phyloP scores from a whole-genome alignment of 1,139 yeast genomes.

The Pichia sp. region DNA sequence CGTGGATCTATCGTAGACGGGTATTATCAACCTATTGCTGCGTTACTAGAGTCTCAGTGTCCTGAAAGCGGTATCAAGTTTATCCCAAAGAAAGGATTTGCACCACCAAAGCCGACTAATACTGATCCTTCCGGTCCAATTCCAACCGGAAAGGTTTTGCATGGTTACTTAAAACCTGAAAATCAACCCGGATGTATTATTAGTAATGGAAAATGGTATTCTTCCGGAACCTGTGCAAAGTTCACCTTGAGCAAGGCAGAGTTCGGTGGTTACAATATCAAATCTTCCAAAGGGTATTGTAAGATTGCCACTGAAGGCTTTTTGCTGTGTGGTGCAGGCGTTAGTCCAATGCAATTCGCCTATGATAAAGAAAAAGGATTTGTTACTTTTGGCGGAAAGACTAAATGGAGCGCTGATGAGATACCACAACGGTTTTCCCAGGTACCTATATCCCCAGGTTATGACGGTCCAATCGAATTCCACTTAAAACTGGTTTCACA shows the following conservation, averaged over 20 bases:
- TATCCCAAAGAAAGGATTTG: constrained; percentile 60
- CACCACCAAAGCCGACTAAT: constrained; percentile 38
- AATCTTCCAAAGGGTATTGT: constrained; percentile 71
- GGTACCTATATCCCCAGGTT: constrained; percentile 49
- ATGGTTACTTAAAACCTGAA: constrained; percentile 49
- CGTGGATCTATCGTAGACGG: constrained; percentile 70
- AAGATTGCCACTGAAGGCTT: constrained; percentile 41
- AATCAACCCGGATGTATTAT: constrained; percentile 76
- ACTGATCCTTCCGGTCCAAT: constrained; percentile 30
- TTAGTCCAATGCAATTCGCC: constrained; percentile 49
- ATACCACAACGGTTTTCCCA: constrained; percentile 51
- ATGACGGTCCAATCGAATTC: constrained; percentile 44
- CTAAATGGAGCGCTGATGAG: constrained; percentile 58
- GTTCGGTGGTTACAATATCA: constrained; percentile 68
- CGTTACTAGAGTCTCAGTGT: constrained; percentile 56
- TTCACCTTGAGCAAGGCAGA: constrained; percentile 51
- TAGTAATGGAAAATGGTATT: constrained; percentile 80
- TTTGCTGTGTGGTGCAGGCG: constrained; percentile 35
- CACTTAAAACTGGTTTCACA: constrained; percentile 35
- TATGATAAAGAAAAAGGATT: constrained; percentile 43
- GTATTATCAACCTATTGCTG: constrained; percentile 60
- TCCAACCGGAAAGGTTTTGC: constrained; percentile 28
- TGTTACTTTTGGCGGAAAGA: constrained; percentile 61
- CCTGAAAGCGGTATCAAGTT: constrained; percentile 67
- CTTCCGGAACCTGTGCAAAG: constrained; percentile 82